Evolutionary conservation across 2,329 filamentous ascomycete genomes (phyloP), one percentile per base, ranked within the genome.

Genomic region (Fulvia fulva): DNA sequence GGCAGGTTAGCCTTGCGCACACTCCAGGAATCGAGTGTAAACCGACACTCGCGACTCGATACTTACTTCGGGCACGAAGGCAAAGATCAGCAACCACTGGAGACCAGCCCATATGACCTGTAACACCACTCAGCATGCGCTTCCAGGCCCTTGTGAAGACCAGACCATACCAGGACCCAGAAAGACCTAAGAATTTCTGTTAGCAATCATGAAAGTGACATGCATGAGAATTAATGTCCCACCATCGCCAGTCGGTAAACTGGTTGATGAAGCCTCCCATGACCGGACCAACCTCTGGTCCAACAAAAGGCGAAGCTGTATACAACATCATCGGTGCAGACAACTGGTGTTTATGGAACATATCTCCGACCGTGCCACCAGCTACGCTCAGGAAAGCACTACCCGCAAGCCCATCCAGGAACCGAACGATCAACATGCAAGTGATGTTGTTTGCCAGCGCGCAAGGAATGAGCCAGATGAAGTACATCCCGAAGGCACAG

Each of bases 261-360:
- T 87, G 84, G 71, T 93, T 93, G 72, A 96, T 91, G 72, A 95
- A 91, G 7, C 90, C 91, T 19, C 90, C 90, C 19, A 89, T 71
- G 53, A 85, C 68, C 8, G 83, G 83, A 0, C 82, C 83, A 9
- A 85, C 54, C 58, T 83, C 80, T 5, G 83, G 83, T 1, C 82
- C 76, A 56, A 78, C 66, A 81, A 58, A 89, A 1, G 86, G 87
- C 1, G 79, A 80, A 7, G 85, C 78, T 5, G 77, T 78, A 59
- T 80, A 95, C 16, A 96, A 77, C 75, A 91, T 87, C 92, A 96
- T 96, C 2, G 91, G 91, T 6, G 83, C 82, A 64, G 87, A 86
- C 57, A 96, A 83, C 63, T 90, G 81, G 58, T 86, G 77, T 45
- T 82, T 80, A 12, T 78, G 77, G 69, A 94, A 94, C 64, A 93